phyloP scores from a whole-genome alignment of 441 rosid species.

The Omphalea diandra region DNA sequence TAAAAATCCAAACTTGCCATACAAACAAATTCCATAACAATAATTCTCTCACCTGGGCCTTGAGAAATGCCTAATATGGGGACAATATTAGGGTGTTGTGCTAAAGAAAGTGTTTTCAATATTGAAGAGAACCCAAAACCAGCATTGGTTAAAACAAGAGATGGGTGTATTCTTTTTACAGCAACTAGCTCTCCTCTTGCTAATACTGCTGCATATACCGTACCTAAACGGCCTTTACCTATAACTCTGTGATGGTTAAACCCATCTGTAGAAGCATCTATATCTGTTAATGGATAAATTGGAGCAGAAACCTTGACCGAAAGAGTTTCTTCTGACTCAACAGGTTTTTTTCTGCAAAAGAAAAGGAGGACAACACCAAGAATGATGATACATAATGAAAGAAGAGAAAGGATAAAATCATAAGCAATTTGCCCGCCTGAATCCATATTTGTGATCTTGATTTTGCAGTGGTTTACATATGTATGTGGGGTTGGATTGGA shows the following conservation, averaged over 20 bases:
- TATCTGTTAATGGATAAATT: conserved; percentile 50
- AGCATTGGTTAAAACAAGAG: conserved; percentile 64
- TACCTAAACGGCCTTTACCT: conserved; percentile 65
- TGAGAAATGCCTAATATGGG: conserved; percentile 64
- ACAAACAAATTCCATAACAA: conserved; percentile 54
- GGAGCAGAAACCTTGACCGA: conserved; percentile 35
- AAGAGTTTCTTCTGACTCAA: conserved; percentile 39
- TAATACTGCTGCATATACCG: conserved; percentile 57
- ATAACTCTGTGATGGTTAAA: conserved; percentile 55
- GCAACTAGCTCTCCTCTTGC: conserved; percentile 47
- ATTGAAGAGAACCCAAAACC: too few relatives aligned
- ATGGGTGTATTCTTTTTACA: conserved; percentile 72
- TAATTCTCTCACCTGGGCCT: conserved; percentile 82
- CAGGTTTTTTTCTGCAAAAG: conserved; percentile 53
- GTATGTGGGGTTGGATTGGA: too few relatives aligned
- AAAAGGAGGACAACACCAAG: conserved; percentile 45
- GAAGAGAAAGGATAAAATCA: conserved; percentile 43
- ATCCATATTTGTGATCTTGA: conserved; percentile 33
- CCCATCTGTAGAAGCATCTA: conserved; percentile 71
- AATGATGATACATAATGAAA: conserved; percentile 39
- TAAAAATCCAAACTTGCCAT: conserved; percentile 48
- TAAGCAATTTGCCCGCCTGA: conserved; percentile 42
- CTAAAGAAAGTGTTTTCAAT: conserved; percentile 64
- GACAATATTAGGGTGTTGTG: conserved; percentile 65
- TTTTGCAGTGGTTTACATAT: too few relatives aligned